A percentile compares a stretch with the other conserved stretches of the same genome.
These are phyloP conservation scores for Spizellomyces punctatus DNA, from an alignment of 192 early-diverging fungal species.

Conservation along the genomic window DNA sequence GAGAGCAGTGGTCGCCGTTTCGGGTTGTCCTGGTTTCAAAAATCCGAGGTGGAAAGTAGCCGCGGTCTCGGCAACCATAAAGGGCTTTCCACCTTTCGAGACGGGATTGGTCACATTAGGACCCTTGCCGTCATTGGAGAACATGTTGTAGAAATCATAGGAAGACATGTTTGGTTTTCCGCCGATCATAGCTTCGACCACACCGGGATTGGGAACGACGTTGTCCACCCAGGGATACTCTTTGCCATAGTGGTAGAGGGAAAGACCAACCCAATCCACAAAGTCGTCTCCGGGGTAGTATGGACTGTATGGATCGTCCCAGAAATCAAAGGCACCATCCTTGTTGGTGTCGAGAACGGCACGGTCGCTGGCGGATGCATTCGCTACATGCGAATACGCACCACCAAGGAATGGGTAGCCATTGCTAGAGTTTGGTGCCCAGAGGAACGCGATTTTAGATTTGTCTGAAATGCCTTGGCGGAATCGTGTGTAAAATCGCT, in stretches of 20 bases:
- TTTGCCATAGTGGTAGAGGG: constrained; percentile 47
- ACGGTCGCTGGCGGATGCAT: constrained; percentile 4
- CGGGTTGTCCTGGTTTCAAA: constrained; percentile 4
- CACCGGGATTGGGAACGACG: constrained; percentile 18
- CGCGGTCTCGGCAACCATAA: constrained; percentile 44
- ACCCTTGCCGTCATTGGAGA: constrained; percentile 37
- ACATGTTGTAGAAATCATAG: constrained; percentile 44
- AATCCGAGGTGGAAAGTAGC: constrained; percentile 19
- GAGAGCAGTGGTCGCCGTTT: not conserved
- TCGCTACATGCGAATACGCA: not conserved
- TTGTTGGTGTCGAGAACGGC: constrained; percentile 47
- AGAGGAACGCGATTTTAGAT: constrained; percentile 34
- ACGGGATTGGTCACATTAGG: constrained; percentile 18
- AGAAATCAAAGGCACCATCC: constrained; percentile 40
- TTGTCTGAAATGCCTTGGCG: constrained; percentile 3
- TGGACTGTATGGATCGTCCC: constrained; percentile 55
- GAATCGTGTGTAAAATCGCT: constrained; percentile 14
- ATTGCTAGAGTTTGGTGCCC: constrained; percentile 42
- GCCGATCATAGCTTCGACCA: constrained; percentile 35
- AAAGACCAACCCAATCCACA: constrained; percentile 55
- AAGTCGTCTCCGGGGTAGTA: constrained; percentile 55
- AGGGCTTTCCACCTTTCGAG: constrained; percentile 42
- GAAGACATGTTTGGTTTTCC: constrained; percentile 12
- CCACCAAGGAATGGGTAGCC: constrained; percentile 46
- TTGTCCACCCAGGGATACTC: constrained; percentile 42